Percentiles rank a stretch among this genome's conserved stretches.
phyloP scores from a whole-genome alignment of 306 rosid species.

The Corylus heterophylla region DNA sequence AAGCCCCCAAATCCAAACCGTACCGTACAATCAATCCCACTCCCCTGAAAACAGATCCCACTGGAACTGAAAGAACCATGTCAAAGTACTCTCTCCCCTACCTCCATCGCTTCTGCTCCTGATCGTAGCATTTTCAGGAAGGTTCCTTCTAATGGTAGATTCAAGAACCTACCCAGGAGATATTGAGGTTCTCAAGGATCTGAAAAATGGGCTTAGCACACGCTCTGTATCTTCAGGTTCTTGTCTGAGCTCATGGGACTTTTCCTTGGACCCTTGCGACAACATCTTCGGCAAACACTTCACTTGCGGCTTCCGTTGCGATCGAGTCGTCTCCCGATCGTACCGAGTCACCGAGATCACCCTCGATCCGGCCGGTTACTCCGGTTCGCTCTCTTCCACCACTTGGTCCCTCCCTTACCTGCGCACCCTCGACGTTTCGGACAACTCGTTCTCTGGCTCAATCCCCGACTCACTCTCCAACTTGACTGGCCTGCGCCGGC shows the following conservation, averaged over 20 bases:
- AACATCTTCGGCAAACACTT: constrained; percentile 58
- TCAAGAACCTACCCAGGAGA: constrained; percentile 64
- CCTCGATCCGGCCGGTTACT: constrained; percentile 83
- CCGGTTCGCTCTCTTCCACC: constrained; percentile 45
- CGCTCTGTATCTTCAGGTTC: constrained; percentile 52
- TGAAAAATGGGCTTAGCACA: constrained; percentile 43
- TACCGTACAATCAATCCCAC: background rate
- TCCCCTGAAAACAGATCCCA: background rate
- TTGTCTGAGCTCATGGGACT: constrained; percentile 72
- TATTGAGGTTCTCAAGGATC: constrained; percentile 43
- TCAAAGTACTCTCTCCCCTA: background rate
- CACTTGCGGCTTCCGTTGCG: constrained; percentile 86
- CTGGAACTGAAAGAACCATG: background rate
- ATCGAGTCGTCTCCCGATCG: constrained; percentile 36
- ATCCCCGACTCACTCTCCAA: constrained; percentile 55
- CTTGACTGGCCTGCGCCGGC: constrained; percentile 57
- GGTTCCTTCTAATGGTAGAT: constrained; percentile 29
- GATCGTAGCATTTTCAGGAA: background rate
- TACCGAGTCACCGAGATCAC: constrained; percentile 71
- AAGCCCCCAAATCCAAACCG: background rate
- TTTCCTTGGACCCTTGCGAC: constrained; percentile 74
- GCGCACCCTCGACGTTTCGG: constrained; percentile 61
- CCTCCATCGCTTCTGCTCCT: background rate
- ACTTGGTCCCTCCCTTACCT: constrained; percentile 64
- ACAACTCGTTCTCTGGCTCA: constrained; percentile 59